Evolutionary conservation across 2,329 filamentous ascomycete species (phyloP).

Genomic region (Hymenoscyphus infarciens): DNA sequence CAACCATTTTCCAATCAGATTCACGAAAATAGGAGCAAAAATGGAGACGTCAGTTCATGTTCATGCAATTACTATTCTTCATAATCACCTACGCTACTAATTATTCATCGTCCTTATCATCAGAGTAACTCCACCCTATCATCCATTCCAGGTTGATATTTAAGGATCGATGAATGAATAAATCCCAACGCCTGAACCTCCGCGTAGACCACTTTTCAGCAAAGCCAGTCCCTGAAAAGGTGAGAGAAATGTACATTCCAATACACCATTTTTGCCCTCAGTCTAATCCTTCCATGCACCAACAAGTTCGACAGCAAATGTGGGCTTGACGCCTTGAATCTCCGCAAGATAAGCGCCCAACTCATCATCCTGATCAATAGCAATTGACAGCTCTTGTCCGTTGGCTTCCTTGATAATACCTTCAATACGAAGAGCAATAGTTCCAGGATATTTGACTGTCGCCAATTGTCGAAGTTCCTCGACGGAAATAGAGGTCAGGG

Average conservation of each 20-base stretch:
- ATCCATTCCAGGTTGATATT: not conserved
- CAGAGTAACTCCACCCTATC: not conserved
- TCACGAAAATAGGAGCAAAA: not conserved
- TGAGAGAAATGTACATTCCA: not conserved
- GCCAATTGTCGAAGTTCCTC: slow-evolving; percentile 61
- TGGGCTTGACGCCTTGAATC: slow-evolving; percentile 33
- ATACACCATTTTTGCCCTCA: not conserved
- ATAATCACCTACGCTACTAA: not conserved
- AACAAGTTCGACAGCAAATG: slow-evolving; percentile 34
- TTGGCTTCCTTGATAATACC: slow-evolving; percentile 59
- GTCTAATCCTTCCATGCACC: slow-evolving; percentile 31
- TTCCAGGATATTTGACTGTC: slow-evolving; percentile 56
- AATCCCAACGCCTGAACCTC: not conserved
- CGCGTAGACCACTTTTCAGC: not conserved
- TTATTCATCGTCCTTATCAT: not conserved
- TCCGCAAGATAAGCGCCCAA: slow-evolving; percentile 68
- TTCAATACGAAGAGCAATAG: slow-evolving; percentile 57
- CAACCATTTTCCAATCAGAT: not conserved
- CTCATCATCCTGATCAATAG: slow-evolving; percentile 69
- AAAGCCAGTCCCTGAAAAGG: not conserved
- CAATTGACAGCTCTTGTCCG: slow-evolving; percentile 55
- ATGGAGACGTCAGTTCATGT: not conserved
- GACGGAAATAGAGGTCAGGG: slow-evolving; percentile 52
- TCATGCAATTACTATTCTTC: not conserved
- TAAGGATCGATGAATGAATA: not conserved